phyloP scores from a whole-genome alignment of 2,329 filamentous ascomycete genomes.

The Calonectria naviculata region DNA sequence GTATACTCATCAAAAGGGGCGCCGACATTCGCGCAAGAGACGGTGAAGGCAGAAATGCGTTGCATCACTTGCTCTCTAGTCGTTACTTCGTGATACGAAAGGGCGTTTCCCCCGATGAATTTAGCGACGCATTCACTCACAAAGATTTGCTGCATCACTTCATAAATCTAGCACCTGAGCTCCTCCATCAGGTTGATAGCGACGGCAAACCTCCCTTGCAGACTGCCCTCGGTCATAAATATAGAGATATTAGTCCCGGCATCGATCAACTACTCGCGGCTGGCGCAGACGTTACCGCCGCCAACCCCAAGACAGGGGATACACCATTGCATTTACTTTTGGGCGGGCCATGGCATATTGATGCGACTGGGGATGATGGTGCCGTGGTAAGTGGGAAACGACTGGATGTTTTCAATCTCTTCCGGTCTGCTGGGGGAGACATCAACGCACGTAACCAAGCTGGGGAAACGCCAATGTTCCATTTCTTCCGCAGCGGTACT shows the following conservation, averaged over 20 bases:
- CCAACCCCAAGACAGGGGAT: not conserved
- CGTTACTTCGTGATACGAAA: not conserved
- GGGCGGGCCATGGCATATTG: not conserved
- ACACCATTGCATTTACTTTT: not conserved
- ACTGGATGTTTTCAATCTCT: not conserved
- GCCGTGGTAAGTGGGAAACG: not conserved
- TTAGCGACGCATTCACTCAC: not conserved
- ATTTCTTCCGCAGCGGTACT: not conserved
- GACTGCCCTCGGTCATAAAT: not conserved
- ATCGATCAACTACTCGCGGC: not conserved
- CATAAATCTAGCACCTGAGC: not conserved
- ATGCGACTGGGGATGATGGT: not conserved
- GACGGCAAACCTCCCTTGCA: not conserved
- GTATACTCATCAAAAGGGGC: not conserved
- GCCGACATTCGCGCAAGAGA: not conserved
- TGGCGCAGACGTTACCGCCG: not conserved
- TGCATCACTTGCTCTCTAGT: not conserved
- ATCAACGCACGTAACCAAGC: not conserved
- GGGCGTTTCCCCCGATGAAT: no score
- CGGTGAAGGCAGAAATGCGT: not conserved
- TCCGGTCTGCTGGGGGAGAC: not conserved
- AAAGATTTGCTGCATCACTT: not conserved
- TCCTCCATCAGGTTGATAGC: not conserved
- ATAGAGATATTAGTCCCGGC: not conserved
- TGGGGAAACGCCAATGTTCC: not conserved